Conservation (phyloP, 73 alveolate genomes). For the Stentor roeselii region DNA sequence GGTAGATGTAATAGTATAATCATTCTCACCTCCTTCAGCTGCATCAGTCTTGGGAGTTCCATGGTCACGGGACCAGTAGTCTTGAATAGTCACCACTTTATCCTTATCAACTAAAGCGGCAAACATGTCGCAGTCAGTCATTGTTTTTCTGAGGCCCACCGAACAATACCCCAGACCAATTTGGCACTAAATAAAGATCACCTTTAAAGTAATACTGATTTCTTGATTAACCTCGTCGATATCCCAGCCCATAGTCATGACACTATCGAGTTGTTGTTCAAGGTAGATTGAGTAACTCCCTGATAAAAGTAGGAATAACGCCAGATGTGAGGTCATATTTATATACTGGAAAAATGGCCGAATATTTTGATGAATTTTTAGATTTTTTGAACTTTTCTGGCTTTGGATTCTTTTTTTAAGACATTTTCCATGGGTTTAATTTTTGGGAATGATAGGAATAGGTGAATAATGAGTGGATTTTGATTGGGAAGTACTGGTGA, state of each 20-base stretch:
- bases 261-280: not conserved
- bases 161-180: not conserved
- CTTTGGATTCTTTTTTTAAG: not conserved
- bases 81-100: not conserved
- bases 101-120: not conserved
- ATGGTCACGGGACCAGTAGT: constrained; percentile 7
- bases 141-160: not conserved
- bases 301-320: not conserved
- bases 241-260: not conserved
- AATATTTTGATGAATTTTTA: not conserved
- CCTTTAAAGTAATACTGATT: not conserved
- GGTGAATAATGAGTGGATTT: not conserved
- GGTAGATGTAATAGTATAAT: too few relatives aligned
- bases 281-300: not conserved
- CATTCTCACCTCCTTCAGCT: not conserved
- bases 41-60: constrained; percentile 6
- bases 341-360: not conserved
- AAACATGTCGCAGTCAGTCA: constrained; percentile 20
- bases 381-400: not conserved
- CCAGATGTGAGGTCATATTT: not conserved
- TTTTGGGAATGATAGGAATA: not conserved
- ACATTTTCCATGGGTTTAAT: not conserved
- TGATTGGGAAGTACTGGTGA: not conserved
- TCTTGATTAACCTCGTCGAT: not conserved
- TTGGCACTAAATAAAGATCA: not conserved